Evolutionary conservation across 140 eudicot species (phyloP), one percentile per base, ranked within the genome.

Genomic region (Stevia rebaudiana): DNA sequence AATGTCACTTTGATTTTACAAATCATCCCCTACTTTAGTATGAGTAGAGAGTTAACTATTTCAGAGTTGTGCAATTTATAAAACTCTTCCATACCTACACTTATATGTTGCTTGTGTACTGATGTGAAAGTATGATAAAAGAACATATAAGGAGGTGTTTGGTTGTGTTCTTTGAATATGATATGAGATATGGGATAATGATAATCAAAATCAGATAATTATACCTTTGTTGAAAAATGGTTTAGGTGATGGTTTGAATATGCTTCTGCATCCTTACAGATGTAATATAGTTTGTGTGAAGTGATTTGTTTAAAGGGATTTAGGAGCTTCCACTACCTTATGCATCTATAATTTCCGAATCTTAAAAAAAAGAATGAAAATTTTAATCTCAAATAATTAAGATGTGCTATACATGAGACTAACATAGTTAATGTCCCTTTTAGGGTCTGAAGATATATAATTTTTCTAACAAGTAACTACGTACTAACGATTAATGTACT

Each of bases 31-130:
- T 50, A 4, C 4, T 10, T 50, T 50, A n/a, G 56, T 50, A 3
- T 50, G 15, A 3, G 6, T 21, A 35, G 9, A 23, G 56, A 50
- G 15, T 10, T 50, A 4, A 48, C 3, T 36, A 12, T 66, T 19
- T 48, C 17, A 10, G 33, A 65, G 36, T 33, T 31, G 33, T 47
- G 35, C 3, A 17, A 39, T 46, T 64, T 64, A 58, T n/a, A 16
- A 63, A 42, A 6, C 23, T 23, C 0, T n/a, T 18, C 17, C 46
- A 39, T 39, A 16, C 35, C 40, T 67, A 52, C 25, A 23, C 28
- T 53, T 42, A 3, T 68, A 54, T 55, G 65, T 41, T 24, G 46
- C 51, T 11, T 37, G 42, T 67, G 24, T 65, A 39, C 51, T 50
- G 62, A 21, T 66, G 42, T 60, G 18, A 28, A 31, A 64, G 70